A percentile compares a stretch with the other conserved stretches of the same genome.
Conservation (phyloP, 805 yeast species). For the Yamadazyma sp. region DNA sequence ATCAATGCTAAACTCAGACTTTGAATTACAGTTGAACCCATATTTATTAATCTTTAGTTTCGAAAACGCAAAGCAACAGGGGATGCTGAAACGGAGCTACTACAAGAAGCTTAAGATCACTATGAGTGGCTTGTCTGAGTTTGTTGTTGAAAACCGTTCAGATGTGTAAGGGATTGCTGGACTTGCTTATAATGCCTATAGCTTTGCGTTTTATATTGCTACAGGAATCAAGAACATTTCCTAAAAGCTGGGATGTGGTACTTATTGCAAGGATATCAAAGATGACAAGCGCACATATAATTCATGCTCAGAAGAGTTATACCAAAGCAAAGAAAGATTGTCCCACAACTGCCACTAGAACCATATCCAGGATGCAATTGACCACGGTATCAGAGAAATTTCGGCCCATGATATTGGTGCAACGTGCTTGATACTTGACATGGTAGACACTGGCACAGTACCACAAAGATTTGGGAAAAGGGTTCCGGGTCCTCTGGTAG, state of each 20-base stretch:
- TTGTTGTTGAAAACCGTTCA: conserved; percentile 5
- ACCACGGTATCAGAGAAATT: conserved; percentile 3
- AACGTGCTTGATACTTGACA: conserved; percentile 1
- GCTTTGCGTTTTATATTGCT: conserved; percentile 3
- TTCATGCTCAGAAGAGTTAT: conserved; percentile 2
- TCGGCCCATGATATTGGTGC: conserved; percentile 6
- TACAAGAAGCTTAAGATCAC: conserved; percentile 2
- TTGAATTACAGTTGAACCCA: conserved; percentile 3
- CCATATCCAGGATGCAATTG: conserved; percentile 2
- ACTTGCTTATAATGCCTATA: conserved; percentile 1
- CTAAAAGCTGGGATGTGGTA: conserved; percentile 4
- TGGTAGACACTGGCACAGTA: conserved; percentile 3
- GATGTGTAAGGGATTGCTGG: conserved; percentile 5
- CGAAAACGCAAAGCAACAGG: background rate
- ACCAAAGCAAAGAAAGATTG: conserved; percentile 5
- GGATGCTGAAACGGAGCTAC: background rate
- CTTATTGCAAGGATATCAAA: conserved; percentile 5
- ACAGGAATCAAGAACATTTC: conserved; percentile 3
- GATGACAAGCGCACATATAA: conserved; percentile 2
- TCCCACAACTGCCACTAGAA: conserved; percentile 4
- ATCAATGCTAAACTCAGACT: conserved; percentile 1
- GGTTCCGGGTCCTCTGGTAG: conserved; percentile 3
- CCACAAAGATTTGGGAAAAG: conserved; percentile 4
- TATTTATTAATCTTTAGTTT: conserved; percentile 4
- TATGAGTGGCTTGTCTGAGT: background rate